Percentiles rank a stretch among this genome's conserved stretches.
These are phyloP conservation scores for Apiospora arundinis DNA, from an alignment of 2,329 filamentous ascomycete genomes.

Conservation along the genomic window DNA sequence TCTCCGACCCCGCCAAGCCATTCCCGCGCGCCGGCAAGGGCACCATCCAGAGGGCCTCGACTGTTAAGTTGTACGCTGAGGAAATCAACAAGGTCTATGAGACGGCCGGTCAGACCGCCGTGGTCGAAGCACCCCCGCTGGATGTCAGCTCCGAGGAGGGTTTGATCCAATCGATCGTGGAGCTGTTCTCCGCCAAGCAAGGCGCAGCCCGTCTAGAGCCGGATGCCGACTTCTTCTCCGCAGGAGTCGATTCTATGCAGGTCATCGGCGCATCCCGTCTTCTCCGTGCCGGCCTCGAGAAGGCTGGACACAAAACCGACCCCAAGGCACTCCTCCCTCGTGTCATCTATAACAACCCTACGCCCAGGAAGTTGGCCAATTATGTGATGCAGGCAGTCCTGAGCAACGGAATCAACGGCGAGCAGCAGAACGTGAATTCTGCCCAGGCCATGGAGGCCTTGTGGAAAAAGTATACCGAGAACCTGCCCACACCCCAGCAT, in stretches of 20 bases:
- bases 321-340: conserved; percentile 40
- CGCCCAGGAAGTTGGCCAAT: conserved; percentile 41
- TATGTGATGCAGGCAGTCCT: conserved; percentile 40
- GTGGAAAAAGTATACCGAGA: conserved; percentile 43
- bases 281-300: conserved; percentile 42
- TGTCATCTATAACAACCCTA: conserved; percentile 48
- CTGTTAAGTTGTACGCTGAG: not conserved
- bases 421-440: conserved; percentile 30
- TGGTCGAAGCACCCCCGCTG: conserved; percentile 33
- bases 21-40: conserved; percentile 18
- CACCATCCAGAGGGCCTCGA: not conserved
- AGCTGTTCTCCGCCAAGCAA: conserved; percentile 39
- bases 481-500: conserved; percentile 32
- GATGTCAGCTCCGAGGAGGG: conserved; percentile 39
- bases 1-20: not conserved
- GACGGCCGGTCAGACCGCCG: conserved; percentile 26
- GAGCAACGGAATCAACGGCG: conserved; percentile 25
- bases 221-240: conserved; percentile 47
- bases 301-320: conserved; percentile 35
- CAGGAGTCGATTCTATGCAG: conserved; percentile 49
- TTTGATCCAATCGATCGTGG: conserved; percentile 38
- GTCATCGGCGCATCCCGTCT: conserved; percentile 46
- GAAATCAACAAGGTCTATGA: conserved; percentile 18
- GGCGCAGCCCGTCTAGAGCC: conserved; percentile 36
- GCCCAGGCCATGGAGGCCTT: conserved; percentile 41